Base-by-base conservation (phyloP, 78 protist species). In the Mantamonas sphyraenae region DNA sequence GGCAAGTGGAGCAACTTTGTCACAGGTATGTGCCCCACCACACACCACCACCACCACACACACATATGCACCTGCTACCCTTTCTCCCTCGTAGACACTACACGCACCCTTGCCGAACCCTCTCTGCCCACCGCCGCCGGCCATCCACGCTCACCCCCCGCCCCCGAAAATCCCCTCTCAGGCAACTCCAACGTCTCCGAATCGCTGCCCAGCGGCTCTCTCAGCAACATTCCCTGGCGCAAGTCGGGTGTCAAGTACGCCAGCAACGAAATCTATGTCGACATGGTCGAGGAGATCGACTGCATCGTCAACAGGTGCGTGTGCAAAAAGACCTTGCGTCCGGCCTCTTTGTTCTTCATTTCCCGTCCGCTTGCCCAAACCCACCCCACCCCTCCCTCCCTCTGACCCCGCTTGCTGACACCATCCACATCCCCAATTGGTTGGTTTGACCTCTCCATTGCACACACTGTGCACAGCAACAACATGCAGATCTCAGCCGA, bases 181-280 rank as follows among this genome's bases (percentile, higher is more conserved):
- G 12, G 8, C 12, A 35, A 28, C 28, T 62, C 45, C 62, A 53
- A 67, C 57, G 26, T 73, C 28, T 1, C 34, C 37, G 0, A 19
- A 1, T 3, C 19, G 28, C 34, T 81, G n/a, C 68, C 74, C 33
- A 39, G 33, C 7, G 34, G 53, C 4, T 40, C 68, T 30, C 33
- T 82, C 37, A 30, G 75, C 24, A 57, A 34, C 64, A 57, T 75
- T 24, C 81, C 88, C 7, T 93, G 97, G 97, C 64, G 97, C 40
- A 82, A 78, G 65, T 35, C 66, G n/a, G 95, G 93, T 61, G 73
- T 91, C 66, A 64, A 64, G 62, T 81, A 93, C 80, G 30, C 92
- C 40, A 70, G 47, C 47, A 93, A 93, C 85, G 93, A 90, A 50
- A 82, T 93, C 20, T 89, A 74, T 67, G 64, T 93, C 16, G 97